Base-by-base conservation (phyloP, 2,329 filamentous ascomycete genomes). In the Chrysoporthe austroafricana region DNA sequence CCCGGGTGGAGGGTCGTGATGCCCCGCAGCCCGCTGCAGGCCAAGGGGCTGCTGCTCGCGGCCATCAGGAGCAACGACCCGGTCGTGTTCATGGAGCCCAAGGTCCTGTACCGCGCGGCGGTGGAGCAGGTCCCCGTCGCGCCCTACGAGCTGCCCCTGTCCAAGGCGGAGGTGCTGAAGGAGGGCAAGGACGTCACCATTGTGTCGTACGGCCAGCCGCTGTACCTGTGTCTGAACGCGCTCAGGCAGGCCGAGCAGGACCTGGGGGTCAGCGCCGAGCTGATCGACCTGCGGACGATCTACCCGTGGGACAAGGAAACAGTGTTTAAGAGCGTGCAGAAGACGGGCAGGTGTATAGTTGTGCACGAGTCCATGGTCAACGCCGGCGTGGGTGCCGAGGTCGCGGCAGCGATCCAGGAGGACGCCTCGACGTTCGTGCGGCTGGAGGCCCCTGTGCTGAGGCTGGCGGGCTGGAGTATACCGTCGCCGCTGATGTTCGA, bases 331-430 rank as follows among this genome's bases (percentile, higher is more conserved):
- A 97, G 94, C 71, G 94, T 97, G 16, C 88, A 86, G 73, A 97
- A 96, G 83, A 97, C 94, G 0, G 94, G 94, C 0, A 82, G 93
- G 69, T 93, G 91, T 50, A 86, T 97, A 65, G 90, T 97, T 1
- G 94, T 97, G 7, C 94, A 97, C 76, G 94, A 97, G 80, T 90
- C 93, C 67, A 96, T 96, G 91, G 85, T 94, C 71, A 97, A 97
- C 74, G 91, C 91, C 7, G 94, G 94, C 16, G 87, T 97, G 18
- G 94, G 94, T 2, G 94, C 94, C 5, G 94, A 97, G 76, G 90
- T 97, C 0, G 93, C 94, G 1, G 93, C 94, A 0, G 91, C 91
- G 1, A 92, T 97, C 63, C 94, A 97, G 77, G 93, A 96, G 72
- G 89, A 91, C 66, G 76, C 80, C 0, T 82, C 85, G 39, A 95